phyloP scores from a whole-genome alignment of 257 asterid genomes.

The Solanum commersonii region DNA sequence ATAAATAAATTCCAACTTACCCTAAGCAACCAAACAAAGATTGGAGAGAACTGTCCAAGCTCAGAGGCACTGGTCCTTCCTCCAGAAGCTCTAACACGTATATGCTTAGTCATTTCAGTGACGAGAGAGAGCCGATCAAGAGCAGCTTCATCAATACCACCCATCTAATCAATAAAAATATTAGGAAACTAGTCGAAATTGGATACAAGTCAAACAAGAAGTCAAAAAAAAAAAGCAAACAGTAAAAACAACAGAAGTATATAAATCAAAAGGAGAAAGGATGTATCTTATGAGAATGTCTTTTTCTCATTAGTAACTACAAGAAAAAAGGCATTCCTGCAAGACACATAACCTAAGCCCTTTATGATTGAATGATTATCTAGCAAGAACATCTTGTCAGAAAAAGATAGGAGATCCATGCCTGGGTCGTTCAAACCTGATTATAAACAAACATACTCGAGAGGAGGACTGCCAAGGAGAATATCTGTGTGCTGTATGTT shows the following conservation, averaged over 20 bases:
- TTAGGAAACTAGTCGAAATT: not conserved
- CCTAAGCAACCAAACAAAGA: slow-evolving; percentile 97
- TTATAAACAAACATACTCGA: slow-evolving; percentile 96
- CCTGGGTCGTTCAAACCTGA: slow-evolving; percentile 52
- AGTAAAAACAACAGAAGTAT: not conserved
- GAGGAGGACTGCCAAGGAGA: slow-evolving; percentile 90
- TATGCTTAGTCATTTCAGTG: slow-evolving; percentile 99
- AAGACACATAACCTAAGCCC: not conserved
- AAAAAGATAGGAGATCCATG: not conserved
- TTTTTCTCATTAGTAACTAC: not conserved
- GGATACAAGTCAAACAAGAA: not conserved
- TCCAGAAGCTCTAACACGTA: slow-evolving; percentile 91
- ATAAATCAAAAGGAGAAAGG: not conserved
- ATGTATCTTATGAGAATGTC: not conserved
- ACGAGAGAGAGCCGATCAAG: slow-evolving; percentile 97
- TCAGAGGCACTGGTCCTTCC: slow-evolving; percentile 79
- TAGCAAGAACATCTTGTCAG: not conserved
- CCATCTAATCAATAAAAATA: slow-evolving; percentile 54
- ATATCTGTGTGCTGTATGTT: slow-evolving; percentile 92
- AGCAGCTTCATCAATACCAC: slow-evolving; percentile 99
- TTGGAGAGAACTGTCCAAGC: slow-evolving; percentile 93
- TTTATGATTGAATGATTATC: not conserved
- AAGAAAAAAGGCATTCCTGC: not conserved
- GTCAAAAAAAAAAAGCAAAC: not conserved
- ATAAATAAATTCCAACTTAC: slow-evolving; percentile 27